phyloP scores from a whole-genome alignment of 1,139 yeast species.

The Candida dubliniensis region DNA sequence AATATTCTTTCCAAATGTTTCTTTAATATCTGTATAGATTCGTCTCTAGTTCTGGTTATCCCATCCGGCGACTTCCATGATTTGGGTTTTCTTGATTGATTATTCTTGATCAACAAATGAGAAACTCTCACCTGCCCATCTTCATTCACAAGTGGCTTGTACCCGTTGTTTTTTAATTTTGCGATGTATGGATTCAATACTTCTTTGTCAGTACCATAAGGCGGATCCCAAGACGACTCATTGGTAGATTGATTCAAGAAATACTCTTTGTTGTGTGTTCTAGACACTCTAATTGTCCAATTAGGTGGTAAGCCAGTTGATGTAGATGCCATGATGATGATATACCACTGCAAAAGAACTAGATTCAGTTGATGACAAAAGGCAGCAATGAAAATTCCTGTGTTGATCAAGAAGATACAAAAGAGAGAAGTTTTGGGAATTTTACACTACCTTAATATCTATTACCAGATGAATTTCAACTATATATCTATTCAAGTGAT shows the following conservation, averaged over 20 bases:
- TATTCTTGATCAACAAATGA: conserved; percentile 82
- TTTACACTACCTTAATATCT: no score
- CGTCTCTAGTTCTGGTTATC: conserved; percentile 78
- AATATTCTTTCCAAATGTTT: conserved; percentile 61
- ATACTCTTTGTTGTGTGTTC: conserved; percentile 82
- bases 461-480: not conserved
- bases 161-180: conserved; percentile 49
- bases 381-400: not conserved
- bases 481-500: not conserved
- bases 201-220: conserved; percentile 72
- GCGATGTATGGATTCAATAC: conserved; percentile 58
- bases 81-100: conserved; percentile 81
- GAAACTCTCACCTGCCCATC: conserved; percentile 47
- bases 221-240: conserved; percentile 90
- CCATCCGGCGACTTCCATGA: conserved; percentile 81
- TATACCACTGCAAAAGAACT: no score
- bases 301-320: conserved; percentile 79
- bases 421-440: no score
- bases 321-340: conserved; percentile 13
- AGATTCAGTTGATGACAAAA: no score
- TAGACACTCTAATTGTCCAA: conserved; percentile 81
- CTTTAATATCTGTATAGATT: conserved; percentile 67
- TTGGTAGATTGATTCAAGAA: conserved; percentile 68
- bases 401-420: no score
- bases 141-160: conserved; percentile 58